phyloP scores from a whole-genome alignment of 2,329 filamentous ascomycete genomes.

The Camptophora hylomeconis region DNA sequence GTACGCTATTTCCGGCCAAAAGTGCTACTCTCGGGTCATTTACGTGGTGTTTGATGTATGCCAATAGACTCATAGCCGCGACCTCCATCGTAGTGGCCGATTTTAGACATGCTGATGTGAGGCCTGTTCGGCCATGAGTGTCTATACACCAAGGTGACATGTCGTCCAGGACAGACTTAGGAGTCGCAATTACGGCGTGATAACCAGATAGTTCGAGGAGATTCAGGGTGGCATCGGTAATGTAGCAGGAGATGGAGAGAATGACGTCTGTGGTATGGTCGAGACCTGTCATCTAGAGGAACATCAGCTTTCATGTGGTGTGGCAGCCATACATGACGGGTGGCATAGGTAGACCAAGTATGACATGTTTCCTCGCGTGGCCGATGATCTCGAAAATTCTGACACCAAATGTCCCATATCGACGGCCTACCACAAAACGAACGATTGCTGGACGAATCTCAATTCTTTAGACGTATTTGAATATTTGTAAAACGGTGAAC shows the following conservation, averaged over 20 bases:
- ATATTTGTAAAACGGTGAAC: no score
- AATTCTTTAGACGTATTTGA: no score
- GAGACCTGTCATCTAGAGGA: constrained; percentile 96
- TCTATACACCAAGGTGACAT: constrained; percentile 86
- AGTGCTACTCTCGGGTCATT: constrained; percentile 55
- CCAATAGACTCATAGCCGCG: constrained; percentile 60
- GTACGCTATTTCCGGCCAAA: constrained; percentile 84
- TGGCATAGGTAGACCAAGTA: background rate
- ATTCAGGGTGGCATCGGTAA: constrained; percentile 70
- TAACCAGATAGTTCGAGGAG: constrained; percentile 65
- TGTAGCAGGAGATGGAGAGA: constrained; percentile 81
- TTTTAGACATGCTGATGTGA: constrained; percentile 44
- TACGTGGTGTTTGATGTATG: constrained; percentile 62
- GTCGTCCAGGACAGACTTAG: constrained; percentile 51
- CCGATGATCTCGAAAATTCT: background rate
- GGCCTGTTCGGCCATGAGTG: constrained; percentile 66
- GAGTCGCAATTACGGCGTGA: constrained; percentile 74
- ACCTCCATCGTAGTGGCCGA: constrained; percentile 43
- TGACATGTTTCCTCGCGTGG: background rate
- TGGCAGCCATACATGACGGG: constrained; percentile 4
- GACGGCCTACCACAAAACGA: constrained; percentile 7
- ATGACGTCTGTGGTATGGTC: constrained; percentile 69
- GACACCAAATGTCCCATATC: constrained; percentile 34
- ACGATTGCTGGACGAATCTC: no score
- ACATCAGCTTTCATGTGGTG: constrained; percentile 4